A percentile compares a stretch with the other conserved stretches of the same genome.
These are phyloP conservation scores for Talaromyces amestolkiae DNA, from an alignment of 2,329 filamentous ascomycete species.

Conservation along the genomic window DNA sequence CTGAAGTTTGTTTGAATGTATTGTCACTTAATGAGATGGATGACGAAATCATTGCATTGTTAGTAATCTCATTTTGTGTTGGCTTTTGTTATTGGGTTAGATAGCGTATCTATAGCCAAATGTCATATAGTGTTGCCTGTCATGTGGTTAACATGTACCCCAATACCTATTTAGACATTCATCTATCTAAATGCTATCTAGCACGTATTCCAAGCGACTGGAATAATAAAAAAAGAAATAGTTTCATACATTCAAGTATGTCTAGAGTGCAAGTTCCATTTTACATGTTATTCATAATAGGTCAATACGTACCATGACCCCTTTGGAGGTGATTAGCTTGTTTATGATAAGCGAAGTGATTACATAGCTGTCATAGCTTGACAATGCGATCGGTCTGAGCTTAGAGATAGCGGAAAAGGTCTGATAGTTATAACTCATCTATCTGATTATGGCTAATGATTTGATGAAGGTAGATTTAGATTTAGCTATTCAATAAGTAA, in stretches of 20 bases:
- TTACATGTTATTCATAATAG: not conserved
- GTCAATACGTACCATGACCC: not conserved
- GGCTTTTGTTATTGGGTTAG: not conserved
- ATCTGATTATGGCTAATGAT: not conserved
- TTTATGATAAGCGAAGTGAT: not conserved
- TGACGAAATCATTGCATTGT: not conserved
- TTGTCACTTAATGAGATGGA: not conserved
- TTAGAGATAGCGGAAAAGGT: not conserved
- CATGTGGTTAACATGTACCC: not conserved
- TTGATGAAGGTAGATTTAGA: not conserved
- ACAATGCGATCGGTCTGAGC: not conserved
- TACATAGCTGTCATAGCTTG: not conserved
- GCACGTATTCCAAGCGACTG: not conserved
- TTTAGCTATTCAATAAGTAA: not conserved
- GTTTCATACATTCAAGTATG: not conserved
- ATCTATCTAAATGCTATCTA: not conserved
- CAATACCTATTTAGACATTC: not conserved
- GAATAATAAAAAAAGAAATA: not conserved
- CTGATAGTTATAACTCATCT: not conserved
- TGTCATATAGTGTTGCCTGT: not conserved
- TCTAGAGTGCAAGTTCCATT: not conserved
- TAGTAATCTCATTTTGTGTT: not conserved
- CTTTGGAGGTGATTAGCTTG: not conserved
- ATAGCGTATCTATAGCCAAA: not conserved
- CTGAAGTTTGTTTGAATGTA: not conserved